Percentiles rank a stretch among this genome's conserved stretches.
Evolutionary conservation across 768 basidiomycete species (phyloP).

Genomic region (Pleurotus tuber-regium): DNA sequence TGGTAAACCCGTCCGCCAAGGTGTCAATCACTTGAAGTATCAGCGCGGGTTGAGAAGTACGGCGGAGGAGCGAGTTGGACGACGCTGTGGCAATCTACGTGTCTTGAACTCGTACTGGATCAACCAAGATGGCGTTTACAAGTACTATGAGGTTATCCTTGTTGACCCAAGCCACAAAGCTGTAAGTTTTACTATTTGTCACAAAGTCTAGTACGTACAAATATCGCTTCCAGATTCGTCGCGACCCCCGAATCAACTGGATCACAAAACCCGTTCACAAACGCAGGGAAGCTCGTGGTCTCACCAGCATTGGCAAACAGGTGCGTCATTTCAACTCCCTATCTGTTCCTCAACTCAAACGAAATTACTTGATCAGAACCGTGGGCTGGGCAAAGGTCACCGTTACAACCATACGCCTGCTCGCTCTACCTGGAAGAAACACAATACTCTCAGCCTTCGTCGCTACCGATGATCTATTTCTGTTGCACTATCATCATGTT

Average conservation of each 20-base stretch:
- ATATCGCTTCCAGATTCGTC: constrained; percentile 64
- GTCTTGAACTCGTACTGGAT: constrained; percentile 99
- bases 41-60: constrained; percentile 90
- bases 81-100: constrained; percentile 92
- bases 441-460: constrained; percentile 95
- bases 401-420: constrained; percentile 91
- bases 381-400: constrained; percentile 95
- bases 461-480: constrained; percentile 70
- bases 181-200: constrained; percentile 44
- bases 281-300: constrained; percentile 95
- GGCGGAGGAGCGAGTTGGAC: constrained; percentile 98
- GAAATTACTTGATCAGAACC: constrained; percentile 76
- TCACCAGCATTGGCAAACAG: constrained; percentile 95
- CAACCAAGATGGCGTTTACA: constrained; percentile 98
- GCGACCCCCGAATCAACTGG: constrained; percentile 98
- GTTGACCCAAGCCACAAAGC: constrained; percentile 96
- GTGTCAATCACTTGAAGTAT: constrained; percentile 99
- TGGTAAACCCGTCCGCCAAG: constrained; percentile 99
- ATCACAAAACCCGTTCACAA: constrained; percentile 98
- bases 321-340: constrained; percentile 33
- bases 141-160: constrained; percentile 98
- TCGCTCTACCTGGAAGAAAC: constrained; percentile 92
- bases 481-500: constrained; percentile 7
- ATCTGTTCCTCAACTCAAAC: constrained; percentile 11
- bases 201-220: constrained; percentile 13